phyloP scores from a whole-genome alignment of 2,329 filamentous ascomycete genomes.

The Didymella pinodella region DNA sequence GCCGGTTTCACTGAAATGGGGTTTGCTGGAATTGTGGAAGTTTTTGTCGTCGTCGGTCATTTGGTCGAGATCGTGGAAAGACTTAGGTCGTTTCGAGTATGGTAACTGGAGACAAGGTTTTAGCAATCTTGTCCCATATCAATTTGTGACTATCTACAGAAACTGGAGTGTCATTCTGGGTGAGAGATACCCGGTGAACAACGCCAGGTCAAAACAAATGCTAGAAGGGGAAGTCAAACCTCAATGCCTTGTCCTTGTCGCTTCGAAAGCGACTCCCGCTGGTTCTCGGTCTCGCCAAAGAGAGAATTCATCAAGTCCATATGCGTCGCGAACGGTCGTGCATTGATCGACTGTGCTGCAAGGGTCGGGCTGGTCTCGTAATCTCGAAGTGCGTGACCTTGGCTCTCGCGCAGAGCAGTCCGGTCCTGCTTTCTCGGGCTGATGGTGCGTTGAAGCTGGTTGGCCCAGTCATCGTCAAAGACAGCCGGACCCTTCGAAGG shows the following conservation, averaged over 20 bases:
- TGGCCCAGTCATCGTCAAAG: slow-evolving; percentile 86
- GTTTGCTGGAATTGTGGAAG: slow-evolving; percentile 78
- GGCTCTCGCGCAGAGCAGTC: slow-evolving; percentile 71
- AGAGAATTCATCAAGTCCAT: slow-evolving; percentile 97
- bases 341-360: slow-evolving; percentile 41
- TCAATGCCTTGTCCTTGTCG: slow-evolving; percentile 74
- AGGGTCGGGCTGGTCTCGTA: slow-evolving; percentile 49
- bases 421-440: slow-evolving; percentile 93
- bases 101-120: slow-evolving; percentile 73
- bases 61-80: slow-evolving; percentile 68
- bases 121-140: slow-evolving; percentile 49
- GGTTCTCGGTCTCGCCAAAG: slow-evolving; percentile 71
- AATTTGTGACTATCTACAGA: slow-evolving; percentile 57
- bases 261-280: slow-evolving; percentile 59
- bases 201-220: slow-evolving; percentile 49
- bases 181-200: slow-evolving; percentile 44
- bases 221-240: slow-evolving; percentile 74
- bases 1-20: slow-evolving; percentile 79
- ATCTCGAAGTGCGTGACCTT: slow-evolving; percentile 64
- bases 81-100: slow-evolving; percentile 80
- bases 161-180: slow-evolving; percentile 44
- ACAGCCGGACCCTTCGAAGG: slow-evolving; percentile 62
- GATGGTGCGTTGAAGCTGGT: slow-evolving; percentile 91
- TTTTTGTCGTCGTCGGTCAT: slow-evolving; percentile 70
- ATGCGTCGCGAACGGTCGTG: slow-evolving; percentile 78